Evolutionary conservation across 805 yeast genomes (phyloP), one percentile per base, ranked within the genome.

Genomic region (Candida manassasensis): DNA sequence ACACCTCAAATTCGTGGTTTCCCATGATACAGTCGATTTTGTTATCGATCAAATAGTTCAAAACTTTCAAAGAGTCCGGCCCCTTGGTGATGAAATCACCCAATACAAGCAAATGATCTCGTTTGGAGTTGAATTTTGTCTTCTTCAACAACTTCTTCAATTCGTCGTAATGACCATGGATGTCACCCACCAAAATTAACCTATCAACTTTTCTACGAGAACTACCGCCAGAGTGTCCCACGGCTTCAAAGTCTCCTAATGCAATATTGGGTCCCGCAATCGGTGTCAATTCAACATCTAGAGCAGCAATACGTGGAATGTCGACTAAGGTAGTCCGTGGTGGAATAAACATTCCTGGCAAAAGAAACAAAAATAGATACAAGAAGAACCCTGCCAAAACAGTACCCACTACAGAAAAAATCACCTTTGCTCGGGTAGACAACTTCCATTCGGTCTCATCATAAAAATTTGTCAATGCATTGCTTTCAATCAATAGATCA

Each of bases 31-130:
- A 88, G 36, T 75, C 78, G 11, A 84, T 72, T 11, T 73, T 62
- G 45, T 78, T 53, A 15, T 75, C 63, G 21, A 80, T 47, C 13
- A 84, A 79, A 48, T 58, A 80, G 40, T 87, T 81, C 8, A 88
- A 53, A 2, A 87, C 87, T 26, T 72, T 74, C 10, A 74, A 42
- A 1, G 95, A 83, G 39, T 83, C 77, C 4, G 84, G 80, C 1
- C 97, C 97, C 53, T 89, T 90, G 34, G 87, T 70, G 12, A 85
- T 66, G 55, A 88, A 85, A 52, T 89, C 97, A 3, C 97, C 97
- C 14, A 88, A 57, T 15, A 88, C 61, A 1, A 89, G 59, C 10
- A 88, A 65, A 29, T 73, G 72, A 52, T 86, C 94, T 6, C 55
- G 47, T 14, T 63, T 48, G 11, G 56, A 53, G 38, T 76, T 65